Evolutionary conservation across 1,284 basidiomycete species (phyloP).

Genomic region (Sporisorium reilianum): DNA sequence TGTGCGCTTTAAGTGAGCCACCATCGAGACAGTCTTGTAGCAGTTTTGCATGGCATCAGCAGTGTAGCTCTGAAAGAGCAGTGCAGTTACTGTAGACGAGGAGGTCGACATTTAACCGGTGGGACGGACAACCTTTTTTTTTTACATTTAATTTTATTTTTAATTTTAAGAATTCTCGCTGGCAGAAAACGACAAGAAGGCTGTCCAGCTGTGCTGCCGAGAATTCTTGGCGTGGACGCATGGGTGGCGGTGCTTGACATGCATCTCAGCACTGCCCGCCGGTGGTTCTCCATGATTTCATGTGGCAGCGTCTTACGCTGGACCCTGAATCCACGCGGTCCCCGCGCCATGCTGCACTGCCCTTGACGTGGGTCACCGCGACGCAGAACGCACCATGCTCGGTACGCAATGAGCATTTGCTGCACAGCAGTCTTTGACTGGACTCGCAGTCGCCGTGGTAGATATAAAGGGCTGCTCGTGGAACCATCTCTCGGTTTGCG

Average conservation of each 20-base stretch:
- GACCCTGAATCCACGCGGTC: neutral
- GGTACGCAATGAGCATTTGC: no score
- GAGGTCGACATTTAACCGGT: neutral
- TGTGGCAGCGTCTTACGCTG: constrained; percentile 3
- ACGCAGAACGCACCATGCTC: no score
- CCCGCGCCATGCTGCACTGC: neutral
- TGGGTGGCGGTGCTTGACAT: constrained; percentile 11
- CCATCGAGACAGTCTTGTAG: neutral
- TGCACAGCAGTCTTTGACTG: no score
- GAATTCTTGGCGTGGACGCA: constrained; percentile 2
- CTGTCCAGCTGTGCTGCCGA: constrained; percentile 14
- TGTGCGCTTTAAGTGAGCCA: no score
- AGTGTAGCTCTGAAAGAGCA: neutral
- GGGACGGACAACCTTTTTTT: no score
- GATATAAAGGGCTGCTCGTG: neutral
- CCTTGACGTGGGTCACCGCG: neutral
- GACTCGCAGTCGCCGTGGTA: no score
- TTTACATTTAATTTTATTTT: no score
- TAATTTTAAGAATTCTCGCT: no score
- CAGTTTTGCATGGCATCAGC: neutral
- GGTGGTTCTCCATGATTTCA: neutral
- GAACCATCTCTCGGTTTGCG: neutral
- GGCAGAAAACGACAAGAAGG: neutral
- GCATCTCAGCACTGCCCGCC: neutral
- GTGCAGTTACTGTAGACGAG: no score